Conservation (phyloP, 1,284 basidiomycete genomes). For the Fomitiporia mediterranea region DNA sequence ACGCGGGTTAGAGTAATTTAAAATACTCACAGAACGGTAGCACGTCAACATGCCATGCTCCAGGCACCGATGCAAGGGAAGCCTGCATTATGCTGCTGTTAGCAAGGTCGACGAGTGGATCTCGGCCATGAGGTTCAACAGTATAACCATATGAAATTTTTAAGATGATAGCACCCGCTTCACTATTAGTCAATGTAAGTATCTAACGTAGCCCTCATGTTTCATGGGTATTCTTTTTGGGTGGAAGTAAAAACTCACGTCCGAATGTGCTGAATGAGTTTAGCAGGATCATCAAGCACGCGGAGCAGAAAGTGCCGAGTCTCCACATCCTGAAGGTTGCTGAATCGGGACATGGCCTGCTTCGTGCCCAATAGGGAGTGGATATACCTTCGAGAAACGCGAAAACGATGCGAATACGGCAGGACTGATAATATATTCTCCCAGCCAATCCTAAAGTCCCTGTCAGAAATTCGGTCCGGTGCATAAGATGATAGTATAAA, state of each 20-base stretch:
- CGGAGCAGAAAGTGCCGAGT: slow-evolving; percentile 10
- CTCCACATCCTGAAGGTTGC: slow-evolving; percentile 9
- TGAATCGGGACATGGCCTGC: slow-evolving; percentile 4
- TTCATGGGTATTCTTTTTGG: not conserved
- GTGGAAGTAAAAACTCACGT: not conserved
- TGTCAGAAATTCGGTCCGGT: not conserved
- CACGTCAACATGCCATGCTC: slow-evolving; percentile 32
- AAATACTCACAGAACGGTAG: slow-evolving; percentile 29
- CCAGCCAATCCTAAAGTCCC: slow-evolving; percentile 9
- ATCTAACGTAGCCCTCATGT: not conserved
- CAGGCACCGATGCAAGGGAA: slow-evolving; percentile 23
- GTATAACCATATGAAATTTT: slow-evolving; percentile 33
- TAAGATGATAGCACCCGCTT: slow-evolving; percentile 30
- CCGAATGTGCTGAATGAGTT: slow-evolving; percentile 2
- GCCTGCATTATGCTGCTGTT: slow-evolving; percentile 26
- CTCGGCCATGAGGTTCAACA: slow-evolving; percentile 25
- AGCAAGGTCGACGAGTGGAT: slow-evolving; percentile 26
- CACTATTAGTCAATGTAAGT: not conserved
- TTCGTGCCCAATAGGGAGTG: slow-evolving; percentile 13
- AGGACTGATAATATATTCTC: slow-evolving; percentile 6
- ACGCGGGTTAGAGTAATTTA: not conserved
- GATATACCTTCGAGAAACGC: slow-evolving; percentile 16
- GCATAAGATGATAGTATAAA: not conserved
- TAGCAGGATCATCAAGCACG: slow-evolving; percentile 14
- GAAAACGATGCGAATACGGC: slow-evolving; percentile 14